Evolutionary conservation across 805 yeast species (phyloP).

Genomic region (Metschnikowia proteae): DNA sequence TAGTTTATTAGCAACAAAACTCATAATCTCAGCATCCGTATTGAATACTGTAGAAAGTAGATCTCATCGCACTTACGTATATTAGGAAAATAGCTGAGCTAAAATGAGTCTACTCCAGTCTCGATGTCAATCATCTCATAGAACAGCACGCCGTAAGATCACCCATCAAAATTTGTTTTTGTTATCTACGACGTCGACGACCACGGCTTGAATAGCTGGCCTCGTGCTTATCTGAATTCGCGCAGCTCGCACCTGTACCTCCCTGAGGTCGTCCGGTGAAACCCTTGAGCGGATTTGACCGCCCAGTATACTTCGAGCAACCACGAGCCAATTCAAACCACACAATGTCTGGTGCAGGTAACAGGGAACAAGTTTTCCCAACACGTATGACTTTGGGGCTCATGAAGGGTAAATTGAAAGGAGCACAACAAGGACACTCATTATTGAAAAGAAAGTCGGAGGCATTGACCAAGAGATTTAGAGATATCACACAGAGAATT

Average conservation of each 20-base stretch:
- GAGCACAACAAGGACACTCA: constrained; percentile 96
- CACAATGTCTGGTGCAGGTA: constrained; percentile 62
- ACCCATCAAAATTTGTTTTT: too few relatives aligned
- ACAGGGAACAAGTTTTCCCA: constrained; percentile 94
- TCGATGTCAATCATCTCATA: too few relatives aligned
- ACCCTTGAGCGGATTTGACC: constrained; percentile 7
- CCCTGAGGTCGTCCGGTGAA: constrained; percentile 9
- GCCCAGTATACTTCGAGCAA: background rate
- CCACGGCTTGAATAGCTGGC: background rate
- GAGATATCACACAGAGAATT: constrained; percentile 91
- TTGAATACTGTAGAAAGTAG: too few relatives aligned
- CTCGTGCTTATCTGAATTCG: constrained; percentile 1
- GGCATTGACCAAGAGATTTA: constrained; percentile 91
- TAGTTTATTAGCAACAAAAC: too few relatives aligned
- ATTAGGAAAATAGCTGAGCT: too few relatives aligned
- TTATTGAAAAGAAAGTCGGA: constrained; percentile 92
- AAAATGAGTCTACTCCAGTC: too few relatives aligned
- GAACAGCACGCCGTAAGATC: too few relatives aligned
- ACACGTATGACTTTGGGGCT: constrained; percentile 95
- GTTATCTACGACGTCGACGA: background rate
- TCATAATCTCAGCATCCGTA: too few relatives aligned
- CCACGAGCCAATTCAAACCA: background rate
- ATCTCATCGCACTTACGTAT: too few relatives aligned
- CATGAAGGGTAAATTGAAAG: constrained; percentile 94
- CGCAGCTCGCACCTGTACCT: constrained; percentile 8